phyloP scores from a whole-genome alignment of 2,329 filamentous ascomycete species.

The Fusarium temperatum region DNA sequence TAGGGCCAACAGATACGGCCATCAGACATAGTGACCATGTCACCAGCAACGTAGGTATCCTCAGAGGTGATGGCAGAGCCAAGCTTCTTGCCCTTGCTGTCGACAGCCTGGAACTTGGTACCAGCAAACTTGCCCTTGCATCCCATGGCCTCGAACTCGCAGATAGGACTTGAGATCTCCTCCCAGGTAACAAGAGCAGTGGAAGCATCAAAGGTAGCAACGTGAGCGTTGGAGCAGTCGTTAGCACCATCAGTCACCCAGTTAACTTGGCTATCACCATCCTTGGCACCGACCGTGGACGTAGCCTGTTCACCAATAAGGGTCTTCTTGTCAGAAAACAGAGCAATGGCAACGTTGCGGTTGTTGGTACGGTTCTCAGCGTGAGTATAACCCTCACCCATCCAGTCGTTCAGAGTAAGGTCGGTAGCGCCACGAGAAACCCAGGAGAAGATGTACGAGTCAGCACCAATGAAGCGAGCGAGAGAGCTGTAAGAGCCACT shows the following conservation, averaged over 20 bases:
- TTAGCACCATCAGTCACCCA: constrained; percentile 63
- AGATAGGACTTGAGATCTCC: constrained; percentile 64
- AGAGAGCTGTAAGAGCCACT: constrained; percentile 68
- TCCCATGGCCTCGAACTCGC: constrained; percentile 66
- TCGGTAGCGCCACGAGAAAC: constrained; percentile 67
- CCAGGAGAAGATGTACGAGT: constrained; percentile 69
- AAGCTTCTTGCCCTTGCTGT: constrained; percentile 59
- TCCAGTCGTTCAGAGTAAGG: constrained; percentile 64
- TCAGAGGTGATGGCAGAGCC: constrained; percentile 59
- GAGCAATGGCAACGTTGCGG: constrained; percentile 67
- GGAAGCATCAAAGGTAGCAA: constrained; percentile 60
- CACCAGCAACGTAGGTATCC: constrained; percentile 67
- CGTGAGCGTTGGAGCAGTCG: constrained; percentile 68
- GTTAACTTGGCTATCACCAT: constrained; percentile 67
- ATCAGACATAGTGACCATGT: constrained; percentile 68
- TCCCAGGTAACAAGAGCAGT: constrained; percentile 69
- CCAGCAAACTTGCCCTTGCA: constrained; percentile 67
- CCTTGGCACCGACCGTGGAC: constrained; percentile 59
- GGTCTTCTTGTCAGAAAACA: constrained; percentile 67
- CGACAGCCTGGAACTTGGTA: constrained; percentile 67
- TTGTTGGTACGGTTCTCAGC: constrained; percentile 62
- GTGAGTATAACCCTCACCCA: constrained; percentile 64
- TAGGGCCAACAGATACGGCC: constrained; percentile 70
- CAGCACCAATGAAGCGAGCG: constrained; percentile 60
- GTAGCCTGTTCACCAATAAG: constrained; percentile 62